A percentile compares a stretch with the other conserved stretches of the same genome.
Conservation (phyloP, 805 yeast species). For the Kuraishia capsulata region DNA sequence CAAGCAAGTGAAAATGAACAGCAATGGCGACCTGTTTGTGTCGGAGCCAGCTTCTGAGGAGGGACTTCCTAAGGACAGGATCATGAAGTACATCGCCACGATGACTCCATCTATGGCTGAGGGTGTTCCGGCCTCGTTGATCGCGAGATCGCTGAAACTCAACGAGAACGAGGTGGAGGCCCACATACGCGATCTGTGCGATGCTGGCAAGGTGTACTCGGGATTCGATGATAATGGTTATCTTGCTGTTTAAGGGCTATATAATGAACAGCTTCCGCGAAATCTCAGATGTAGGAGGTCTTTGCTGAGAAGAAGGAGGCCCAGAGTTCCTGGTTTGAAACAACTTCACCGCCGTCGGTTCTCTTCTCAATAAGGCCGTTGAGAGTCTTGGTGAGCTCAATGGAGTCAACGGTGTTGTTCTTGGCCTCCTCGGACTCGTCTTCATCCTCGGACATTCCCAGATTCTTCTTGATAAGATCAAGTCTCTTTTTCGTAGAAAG, state of each 20-base stretch:
- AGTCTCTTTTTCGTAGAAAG: slow-evolving; percentile 55
- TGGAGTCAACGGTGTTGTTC: slow-evolving; percentile 40
- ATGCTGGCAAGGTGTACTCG: slow-evolving; percentile 59
- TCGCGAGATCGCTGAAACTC: slow-evolving; percentile 47
- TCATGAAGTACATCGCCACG: slow-evolving; percentile 38
- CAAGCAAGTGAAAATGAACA: slow-evolving; percentile 8
- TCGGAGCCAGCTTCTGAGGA: slow-evolving; percentile 25
- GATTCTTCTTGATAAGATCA: slow-evolving; percentile 24
- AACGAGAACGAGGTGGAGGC: slow-evolving; percentile 38
- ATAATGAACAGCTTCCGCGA: slow-evolving; percentile 22
- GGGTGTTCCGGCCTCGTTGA: slow-evolving; percentile 63
- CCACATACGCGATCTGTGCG: slow-evolving; percentile 46
- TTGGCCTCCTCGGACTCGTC: slow-evolving; percentile 13
- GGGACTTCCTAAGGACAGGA: slow-evolving; percentile 28
- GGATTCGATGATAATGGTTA: slow-evolving; percentile 61
- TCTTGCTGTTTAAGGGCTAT: slow-evolving; percentile 37
- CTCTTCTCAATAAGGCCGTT: slow-evolving; percentile 37
- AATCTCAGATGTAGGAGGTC: slow-evolving; percentile 1
- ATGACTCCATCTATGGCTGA: slow-evolving; percentile 54
- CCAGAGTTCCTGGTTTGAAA: slow-evolving; percentile 52
- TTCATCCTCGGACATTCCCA: slow-evolving; percentile 12
- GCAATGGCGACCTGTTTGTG: too few relatives aligned
- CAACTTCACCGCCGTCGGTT: slow-evolving; percentile 48
- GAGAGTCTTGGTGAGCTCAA: slow-evolving; percentile 43
- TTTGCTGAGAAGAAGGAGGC: slow-evolving; percentile 40